These are phyloP conservation scores for Leucogyrophana mollusca DNA, from an alignment of 768 basidiomycete genomes.

Conservation along the genomic window DNA sequence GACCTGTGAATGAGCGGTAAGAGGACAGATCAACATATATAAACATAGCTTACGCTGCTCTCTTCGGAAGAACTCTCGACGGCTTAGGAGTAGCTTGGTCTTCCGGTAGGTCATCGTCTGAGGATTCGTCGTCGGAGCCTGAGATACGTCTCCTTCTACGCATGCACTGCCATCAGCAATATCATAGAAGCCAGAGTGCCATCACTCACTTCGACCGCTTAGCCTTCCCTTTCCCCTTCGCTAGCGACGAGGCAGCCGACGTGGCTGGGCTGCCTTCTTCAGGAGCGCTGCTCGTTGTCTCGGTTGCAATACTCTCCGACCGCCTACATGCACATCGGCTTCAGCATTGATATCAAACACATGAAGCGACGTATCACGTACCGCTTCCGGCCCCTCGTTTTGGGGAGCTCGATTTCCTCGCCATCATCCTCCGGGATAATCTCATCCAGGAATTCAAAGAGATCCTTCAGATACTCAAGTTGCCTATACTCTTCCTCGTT, in stretches of 20 bases:
- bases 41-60: slow-evolving; percentile 50
- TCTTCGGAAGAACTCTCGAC: slow-evolving; percentile 53
- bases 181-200: too few relatives aligned
- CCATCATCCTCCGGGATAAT: slow-evolving; percentile 68
- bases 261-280: slow-evolving; percentile 28
- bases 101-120: slow-evolving; percentile 38
- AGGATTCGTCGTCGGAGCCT: slow-evolving; percentile 44
- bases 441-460: slow-evolving; percentile 73
- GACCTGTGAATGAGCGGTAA: slow-evolving; percentile 27
- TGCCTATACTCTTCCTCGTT: slow-evolving; percentile 70
- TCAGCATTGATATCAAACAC: background rate
- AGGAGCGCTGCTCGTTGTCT: slow-evolving; percentile 39
- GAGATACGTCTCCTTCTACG: slow-evolving; percentile 57
- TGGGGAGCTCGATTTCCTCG: slow-evolving; percentile 42
- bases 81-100: slow-evolving; percentile 33
- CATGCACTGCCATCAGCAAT: background rate
- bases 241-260: slow-evolving; percentile 28
- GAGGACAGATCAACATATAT: background rate
- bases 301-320: slow-evolving; percentile 57
- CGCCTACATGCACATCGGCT: slow-evolving; percentile 37
- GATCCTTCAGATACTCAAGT: slow-evolving; percentile 56
- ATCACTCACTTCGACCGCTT: slow-evolving; percentile 42
- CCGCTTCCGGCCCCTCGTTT: slow-evolving; percentile 49
- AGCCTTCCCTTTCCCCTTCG: slow-evolving; percentile 29
- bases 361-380: slow-evolving; percentile 31